Conservation (phyloP, 2,329 filamentous ascomycete species). For the Lecanicillium sp. region DNA sequence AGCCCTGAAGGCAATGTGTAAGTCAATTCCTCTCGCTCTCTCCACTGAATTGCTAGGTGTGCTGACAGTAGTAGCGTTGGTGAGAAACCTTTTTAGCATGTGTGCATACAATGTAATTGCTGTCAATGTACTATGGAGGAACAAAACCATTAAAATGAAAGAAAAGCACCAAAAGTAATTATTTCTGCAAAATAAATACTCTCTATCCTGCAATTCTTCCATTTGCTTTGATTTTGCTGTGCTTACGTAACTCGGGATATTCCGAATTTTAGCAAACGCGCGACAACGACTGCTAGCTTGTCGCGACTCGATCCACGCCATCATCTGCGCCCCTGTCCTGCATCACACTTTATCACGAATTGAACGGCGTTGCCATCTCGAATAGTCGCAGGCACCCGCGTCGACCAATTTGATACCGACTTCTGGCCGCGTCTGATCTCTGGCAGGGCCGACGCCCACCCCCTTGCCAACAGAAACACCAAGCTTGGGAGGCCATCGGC, state of each 20-base stretch:
- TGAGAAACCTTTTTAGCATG: conserved; percentile 23
- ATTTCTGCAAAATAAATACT: too few relatives aligned
- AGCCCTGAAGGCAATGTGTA: conserved; percentile 31
- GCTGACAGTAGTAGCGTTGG: conserved; percentile 23
- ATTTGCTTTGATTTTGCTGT: background rate
- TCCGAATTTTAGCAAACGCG: conserved; percentile 22
- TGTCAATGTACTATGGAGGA: background rate
- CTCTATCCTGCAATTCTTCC: too few relatives aligned
- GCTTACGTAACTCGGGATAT: conserved; percentile 23
- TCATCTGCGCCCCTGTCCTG: background rate
- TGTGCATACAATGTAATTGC: background rate
- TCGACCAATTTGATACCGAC: background rate
- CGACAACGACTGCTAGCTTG: conserved; percentile 21
- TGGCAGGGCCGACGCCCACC: background rate
- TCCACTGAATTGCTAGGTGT: conserved; percentile 6
- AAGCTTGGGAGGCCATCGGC: background rate
- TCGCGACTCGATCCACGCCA: conserved; percentile 13
- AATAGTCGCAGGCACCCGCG: too few relatives aligned
- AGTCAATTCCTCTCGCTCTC: conserved; percentile 14
- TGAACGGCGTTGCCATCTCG: too few relatives aligned
- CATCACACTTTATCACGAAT: conserved; percentile 4
- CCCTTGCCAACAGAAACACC: background rate
- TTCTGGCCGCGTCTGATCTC: background rate
- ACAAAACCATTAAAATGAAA: background rate
- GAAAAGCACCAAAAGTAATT: background rate